Conservation (phyloP, 1,284 basidiomycete genomes). For the Pholiota adiposa region DNA sequence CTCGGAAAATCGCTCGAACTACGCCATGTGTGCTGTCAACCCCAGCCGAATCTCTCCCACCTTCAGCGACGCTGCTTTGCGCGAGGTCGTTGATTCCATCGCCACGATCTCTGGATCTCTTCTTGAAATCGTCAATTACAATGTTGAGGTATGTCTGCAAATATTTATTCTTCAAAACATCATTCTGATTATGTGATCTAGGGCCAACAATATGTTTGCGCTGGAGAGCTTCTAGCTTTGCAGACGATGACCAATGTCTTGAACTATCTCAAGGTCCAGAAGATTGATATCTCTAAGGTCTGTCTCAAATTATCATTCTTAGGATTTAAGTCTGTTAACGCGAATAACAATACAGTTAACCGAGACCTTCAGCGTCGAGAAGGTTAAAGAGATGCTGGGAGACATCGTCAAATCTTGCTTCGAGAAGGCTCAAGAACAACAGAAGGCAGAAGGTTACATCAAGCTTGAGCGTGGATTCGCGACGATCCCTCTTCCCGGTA, state of each 20-base stretch:
- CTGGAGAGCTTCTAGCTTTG: conserved; percentile 92
- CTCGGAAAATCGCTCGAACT: conserved; percentile 89
- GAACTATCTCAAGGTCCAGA: conserved; percentile 96
- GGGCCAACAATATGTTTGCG: conserved; percentile 98
- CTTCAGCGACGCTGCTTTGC: conserved; percentile 90
- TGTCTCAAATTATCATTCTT: conserved; percentile 4
- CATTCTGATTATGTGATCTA: conserved; percentile 32
- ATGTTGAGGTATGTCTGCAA: conserved; percentile 80
- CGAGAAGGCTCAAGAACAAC: conserved; percentile 78
- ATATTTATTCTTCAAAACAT: conserved; percentile 14
- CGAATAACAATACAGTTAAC: no score
- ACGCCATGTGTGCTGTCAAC: conserved; percentile 99
- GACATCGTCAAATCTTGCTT: conserved; percentile 91
- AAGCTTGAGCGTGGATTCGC: conserved; percentile 96
- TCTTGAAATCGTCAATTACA: conserved; percentile 97
- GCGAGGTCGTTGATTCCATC: conserved; percentile 95
- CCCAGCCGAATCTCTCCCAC: conserved; percentile 93
- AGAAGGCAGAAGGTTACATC: conserved; percentile 87
- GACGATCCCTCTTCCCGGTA: conserved; percentile 94
- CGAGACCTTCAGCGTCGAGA: conserved; percentile 82
- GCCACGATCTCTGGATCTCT: conserved; percentile 78
- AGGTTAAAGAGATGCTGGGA: conserved; percentile 90
- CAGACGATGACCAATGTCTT: conserved; percentile 96
- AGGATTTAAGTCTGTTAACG: no score
- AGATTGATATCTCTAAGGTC: conserved; percentile 95